These are phyloP conservation scores for Trichoderma endophyticum DNA, from an alignment of 2,329 filamentous ascomycete species.

Conservation along the genomic window DNA sequence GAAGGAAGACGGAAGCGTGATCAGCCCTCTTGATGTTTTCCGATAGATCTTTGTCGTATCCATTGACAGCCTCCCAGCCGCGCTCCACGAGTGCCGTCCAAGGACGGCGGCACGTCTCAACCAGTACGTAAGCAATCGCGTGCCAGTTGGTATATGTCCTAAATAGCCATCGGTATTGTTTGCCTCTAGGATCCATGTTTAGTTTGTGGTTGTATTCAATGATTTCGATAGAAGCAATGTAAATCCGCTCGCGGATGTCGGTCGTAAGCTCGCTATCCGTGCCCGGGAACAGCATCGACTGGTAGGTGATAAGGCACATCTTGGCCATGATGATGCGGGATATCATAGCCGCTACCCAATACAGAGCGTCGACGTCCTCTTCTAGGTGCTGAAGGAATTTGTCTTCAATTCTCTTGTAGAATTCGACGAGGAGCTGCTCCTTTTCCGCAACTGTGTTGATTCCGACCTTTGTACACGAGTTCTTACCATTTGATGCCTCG, in stretches of 20 bases:
- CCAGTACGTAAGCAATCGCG: slow-evolving; percentile 47
- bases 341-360: slow-evolving; percentile 67
- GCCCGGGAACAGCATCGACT: slow-evolving; percentile 64
- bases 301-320: slow-evolving; percentile 73
- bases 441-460: slow-evolving; percentile 34
- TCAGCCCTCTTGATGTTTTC: slow-evolving; percentile 45
- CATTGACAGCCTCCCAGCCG: slow-evolving; percentile 46
- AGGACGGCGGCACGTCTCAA: slow-evolving; percentile 45
- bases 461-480: slow-evolving; percentile 30
- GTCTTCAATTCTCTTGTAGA: slow-evolving; percentile 52
- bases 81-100: slow-evolving; percentile 51
- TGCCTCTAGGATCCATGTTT: slow-evolving; percentile 53
- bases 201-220: slow-evolving; percentile 66
- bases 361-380: slow-evolving; percentile 50
- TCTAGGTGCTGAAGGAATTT: slow-evolving; percentile 53
- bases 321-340: slow-evolving; percentile 72
- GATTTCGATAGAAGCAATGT: slow-evolving; percentile 70
- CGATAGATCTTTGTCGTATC: slow-evolving; percentile 37
- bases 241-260: slow-evolving; percentile 65
- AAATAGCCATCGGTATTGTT: slow-evolving; percentile 49
- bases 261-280: slow-evolving; percentile 54
- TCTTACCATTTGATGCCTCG: slow-evolving; percentile 33
- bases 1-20: slow-evolving; percentile 50
- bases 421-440: slow-evolving; percentile 48
- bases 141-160: slow-evolving; percentile 52